phyloP scores from a whole-genome alignment of 2,329 filamentous ascomycete species.

The Cytospora piceicola region DNA sequence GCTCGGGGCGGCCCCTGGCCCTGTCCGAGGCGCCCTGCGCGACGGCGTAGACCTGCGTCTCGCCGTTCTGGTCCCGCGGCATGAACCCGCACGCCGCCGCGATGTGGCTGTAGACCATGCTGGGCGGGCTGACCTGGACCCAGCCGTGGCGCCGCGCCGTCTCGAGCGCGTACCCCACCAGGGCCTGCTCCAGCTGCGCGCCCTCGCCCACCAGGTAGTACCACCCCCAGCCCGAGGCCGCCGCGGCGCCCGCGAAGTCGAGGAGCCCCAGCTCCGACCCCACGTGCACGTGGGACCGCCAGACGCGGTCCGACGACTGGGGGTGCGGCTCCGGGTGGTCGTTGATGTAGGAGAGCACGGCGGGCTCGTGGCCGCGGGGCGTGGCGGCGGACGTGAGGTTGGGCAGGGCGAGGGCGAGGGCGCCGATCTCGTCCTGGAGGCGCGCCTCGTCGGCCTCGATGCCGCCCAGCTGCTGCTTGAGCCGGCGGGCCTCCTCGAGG shows the following conservation, averaged over 20 bases:
- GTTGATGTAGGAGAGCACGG: constrained; percentile 79
- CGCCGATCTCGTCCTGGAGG: constrained; percentile 68
- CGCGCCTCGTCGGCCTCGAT: constrained; percentile 66
- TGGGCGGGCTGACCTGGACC: constrained; percentile 81
- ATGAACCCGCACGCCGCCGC: constrained; percentile 92
- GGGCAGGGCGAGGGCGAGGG: constrained; percentile 76
- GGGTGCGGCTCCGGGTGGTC: constrained; percentile 55
- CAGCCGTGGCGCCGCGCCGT: constrained; percentile 73
- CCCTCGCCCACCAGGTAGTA: constrained; percentile 94
- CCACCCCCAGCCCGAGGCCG: constrained; percentile 94
- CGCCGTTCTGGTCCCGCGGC: constrained; percentile 85
- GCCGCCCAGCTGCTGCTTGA: constrained; percentile 65
- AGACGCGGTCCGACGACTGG: constrained; percentile 49
- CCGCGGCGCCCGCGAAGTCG: constrained; percentile 81
- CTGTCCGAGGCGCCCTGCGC: constrained; percentile 67
- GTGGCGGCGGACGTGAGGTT: constrained; percentile 82
- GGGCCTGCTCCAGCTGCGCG: constrained; percentile 90
- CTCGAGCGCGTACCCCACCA: constrained; percentile 82
- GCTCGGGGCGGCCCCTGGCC: constrained; percentile 65
- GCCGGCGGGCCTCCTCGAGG: constrained; percentile 63
- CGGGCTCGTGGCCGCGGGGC: constrained; percentile 69
- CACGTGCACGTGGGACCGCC: constrained; percentile 83
- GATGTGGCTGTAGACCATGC: constrained; percentile 89
- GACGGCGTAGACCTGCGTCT: constrained; percentile 88
- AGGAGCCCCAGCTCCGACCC: constrained; percentile 85